These are phyloP conservation scores for Opeltia flavorubescens DNA, from an alignment of 495 filamentous ascomycete species.

Conservation along the genomic window DNA sequence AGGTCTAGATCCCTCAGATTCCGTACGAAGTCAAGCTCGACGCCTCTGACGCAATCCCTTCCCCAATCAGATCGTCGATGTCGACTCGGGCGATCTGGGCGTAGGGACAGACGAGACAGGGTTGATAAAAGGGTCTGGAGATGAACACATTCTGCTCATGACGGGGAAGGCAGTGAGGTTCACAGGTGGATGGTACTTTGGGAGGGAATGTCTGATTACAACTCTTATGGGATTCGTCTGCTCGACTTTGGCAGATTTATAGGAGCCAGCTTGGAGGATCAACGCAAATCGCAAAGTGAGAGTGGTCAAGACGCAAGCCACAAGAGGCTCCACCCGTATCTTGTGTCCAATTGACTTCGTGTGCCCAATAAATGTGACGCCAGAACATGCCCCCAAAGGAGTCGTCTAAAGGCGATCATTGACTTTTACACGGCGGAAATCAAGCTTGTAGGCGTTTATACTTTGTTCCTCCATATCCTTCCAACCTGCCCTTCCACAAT, in stretches of 20 bases:
- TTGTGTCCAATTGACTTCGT: background rate
- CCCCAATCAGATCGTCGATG: slow-evolving; percentile 3
- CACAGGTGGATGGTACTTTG: too few relatives aligned
- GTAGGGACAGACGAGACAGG: background rate
- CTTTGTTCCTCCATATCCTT: too few relatives aligned
- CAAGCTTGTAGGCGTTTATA: too few relatives aligned
- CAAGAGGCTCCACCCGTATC: background rate
- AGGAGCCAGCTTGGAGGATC: too few relatives aligned
- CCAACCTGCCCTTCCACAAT: too few relatives aligned
- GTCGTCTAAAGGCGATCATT: background rate
- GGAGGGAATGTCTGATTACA: too few relatives aligned
- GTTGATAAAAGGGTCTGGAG: background rate
- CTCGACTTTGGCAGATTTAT: too few relatives aligned
- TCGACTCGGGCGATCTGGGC: background rate
- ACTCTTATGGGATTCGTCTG: too few relatives aligned
- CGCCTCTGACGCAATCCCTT: slow-evolving; percentile 1
- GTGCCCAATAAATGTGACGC: background rate
- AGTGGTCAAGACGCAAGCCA: background rate
- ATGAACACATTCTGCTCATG: too few relatives aligned
- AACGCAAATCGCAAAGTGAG: too few relatives aligned
- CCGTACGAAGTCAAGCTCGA: background rate
- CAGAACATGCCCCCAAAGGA: background rate
- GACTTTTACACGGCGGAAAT: too few relatives aligned
- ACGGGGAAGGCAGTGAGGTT: too few relatives aligned
- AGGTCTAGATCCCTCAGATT: background rate